Evolutionary conservation across 2,329 filamentous ascomycete species (phyloP).

Genomic region (Tolypocladium ovalisporum): DNA sequence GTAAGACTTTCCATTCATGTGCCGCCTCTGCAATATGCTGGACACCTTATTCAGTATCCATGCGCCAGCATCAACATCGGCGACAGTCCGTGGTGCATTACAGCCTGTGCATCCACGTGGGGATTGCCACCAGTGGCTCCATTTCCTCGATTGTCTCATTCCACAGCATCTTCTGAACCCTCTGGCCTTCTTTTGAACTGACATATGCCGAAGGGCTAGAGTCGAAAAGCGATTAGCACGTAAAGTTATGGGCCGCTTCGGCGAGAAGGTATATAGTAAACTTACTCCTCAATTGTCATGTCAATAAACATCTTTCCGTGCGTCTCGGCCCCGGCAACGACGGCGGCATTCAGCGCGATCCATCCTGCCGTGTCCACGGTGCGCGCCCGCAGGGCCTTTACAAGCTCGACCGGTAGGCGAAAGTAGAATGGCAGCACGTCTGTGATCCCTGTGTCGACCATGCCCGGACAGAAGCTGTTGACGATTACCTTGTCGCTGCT

Average conservation of each 20-base stretch:
- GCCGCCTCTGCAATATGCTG: neutral
- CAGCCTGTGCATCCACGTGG: neutral
- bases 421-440: neutral
- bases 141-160: neutral
- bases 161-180: neutral
- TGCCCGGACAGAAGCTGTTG: neutral
- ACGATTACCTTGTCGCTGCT: neutral
- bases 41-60: neutral
- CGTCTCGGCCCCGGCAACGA: neutral
- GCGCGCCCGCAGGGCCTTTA: neutral
- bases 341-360: neutral
- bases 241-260: too few species aligned
- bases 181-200: neutral
- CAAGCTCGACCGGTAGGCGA: neutral
- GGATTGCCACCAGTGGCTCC: neutral
- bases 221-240: neutral
- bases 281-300: neutral
- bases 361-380: neutral
- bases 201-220: neutral
- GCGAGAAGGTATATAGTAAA: too few species aligned
- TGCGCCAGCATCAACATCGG: too few species aligned
- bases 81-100: conserved; percentile 1
- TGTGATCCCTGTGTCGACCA: neutral
- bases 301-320: neutral
- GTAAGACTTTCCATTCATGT: neutral